A percentile compares a stretch with the other conserved stretches of the same genome.
Evolutionary conservation across 352 stramenopile species (phyloP).

Genomic region (Globisporangium recalcitrans): DNA sequence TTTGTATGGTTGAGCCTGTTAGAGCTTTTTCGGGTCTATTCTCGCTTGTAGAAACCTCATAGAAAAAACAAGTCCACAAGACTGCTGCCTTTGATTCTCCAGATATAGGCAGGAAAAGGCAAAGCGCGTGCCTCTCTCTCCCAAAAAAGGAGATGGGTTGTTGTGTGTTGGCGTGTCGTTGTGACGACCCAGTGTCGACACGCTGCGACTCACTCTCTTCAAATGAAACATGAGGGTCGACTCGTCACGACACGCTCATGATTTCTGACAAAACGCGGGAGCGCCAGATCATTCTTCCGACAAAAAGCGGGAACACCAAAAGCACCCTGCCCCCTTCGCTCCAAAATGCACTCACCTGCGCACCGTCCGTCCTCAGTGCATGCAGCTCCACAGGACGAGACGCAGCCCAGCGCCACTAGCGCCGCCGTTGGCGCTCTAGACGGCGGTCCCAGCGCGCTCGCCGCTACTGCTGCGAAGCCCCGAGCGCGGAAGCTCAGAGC

Average conservation of each 20-base stretch:
- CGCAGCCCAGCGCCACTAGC: too few species aligned
- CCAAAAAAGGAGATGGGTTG: background rate
- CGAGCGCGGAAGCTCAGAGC: background rate
- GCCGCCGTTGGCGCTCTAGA: too few species aligned
- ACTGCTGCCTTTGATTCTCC: too few species aligned
- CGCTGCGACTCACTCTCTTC: too few species aligned
- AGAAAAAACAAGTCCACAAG: background rate
- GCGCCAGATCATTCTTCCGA: too few species aligned
- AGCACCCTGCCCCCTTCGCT: too few species aligned
- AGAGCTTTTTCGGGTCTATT: background rate
- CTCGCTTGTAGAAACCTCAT: background rate
- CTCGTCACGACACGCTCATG: background rate
- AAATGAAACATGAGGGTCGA: background rate
- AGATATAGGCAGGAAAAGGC: too few species aligned
- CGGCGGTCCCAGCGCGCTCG: background rate
- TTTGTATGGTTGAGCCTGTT: conserved; percentile 7
- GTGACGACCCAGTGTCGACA: background rate
- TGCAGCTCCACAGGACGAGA: too few species aligned
- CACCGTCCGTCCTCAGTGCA: too few species aligned
- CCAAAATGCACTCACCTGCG: too few species aligned
- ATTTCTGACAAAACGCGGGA: too few species aligned
- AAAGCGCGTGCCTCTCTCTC: background rate
- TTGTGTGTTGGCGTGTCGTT: background rate
- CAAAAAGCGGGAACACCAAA: too few species aligned
- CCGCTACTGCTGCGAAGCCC: background rate